Base-by-base conservation (phyloP, 2,329 filamentous ascomycete species). In the Ophiostoma australiae region DNA sequence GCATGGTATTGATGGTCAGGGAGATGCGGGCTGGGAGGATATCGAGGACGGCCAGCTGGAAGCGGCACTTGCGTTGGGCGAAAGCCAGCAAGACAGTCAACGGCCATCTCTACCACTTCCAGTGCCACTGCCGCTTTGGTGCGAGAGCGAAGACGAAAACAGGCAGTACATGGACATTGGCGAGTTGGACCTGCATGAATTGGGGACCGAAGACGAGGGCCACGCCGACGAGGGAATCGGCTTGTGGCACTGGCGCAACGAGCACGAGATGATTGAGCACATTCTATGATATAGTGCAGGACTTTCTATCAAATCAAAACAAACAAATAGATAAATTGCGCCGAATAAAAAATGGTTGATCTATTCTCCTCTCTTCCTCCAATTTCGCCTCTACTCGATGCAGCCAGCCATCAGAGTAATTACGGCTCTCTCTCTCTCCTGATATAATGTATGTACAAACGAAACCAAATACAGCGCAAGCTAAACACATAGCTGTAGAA, bases 351-450 rank as follows among this genome's bases (percentile, higher is more conserved):
- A 31, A n/a, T 58, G 27, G 23, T 23, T 23, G 20, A 39, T 39
- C 1, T 66, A 23, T 66, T 39, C 27, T 39, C 8, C 20, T 27
- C 63, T 23, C 55, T 31, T 61, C 15, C 55, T 61, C 7, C 55
- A 58, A n/a, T 20, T 20, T 63, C 27, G 27, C 27, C 27, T 44
- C 17, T 66, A 70, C 68, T 70, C 67, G 71, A 74, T 72, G 72
- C 73, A 74, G 72, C 73, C 70, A 72, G 72, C 52, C 71, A 73
- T 72, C 71, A 70, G 52, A 72, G 71, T 69, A 39, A 39, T 15
- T 41, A 35, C 13, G 58, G 58, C 58, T 13, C 48, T 58, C 35
- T 20, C 35, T 20, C 58, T 63, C 15, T 4, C 11, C 58, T 35
- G 23, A 20, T 63, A 17, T 33, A 66, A 65, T 65, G 61, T 65